Conservation (phyloP, 2,329 filamentous ascomycete genomes). For the Gliomastix tumulicola region DNA sequence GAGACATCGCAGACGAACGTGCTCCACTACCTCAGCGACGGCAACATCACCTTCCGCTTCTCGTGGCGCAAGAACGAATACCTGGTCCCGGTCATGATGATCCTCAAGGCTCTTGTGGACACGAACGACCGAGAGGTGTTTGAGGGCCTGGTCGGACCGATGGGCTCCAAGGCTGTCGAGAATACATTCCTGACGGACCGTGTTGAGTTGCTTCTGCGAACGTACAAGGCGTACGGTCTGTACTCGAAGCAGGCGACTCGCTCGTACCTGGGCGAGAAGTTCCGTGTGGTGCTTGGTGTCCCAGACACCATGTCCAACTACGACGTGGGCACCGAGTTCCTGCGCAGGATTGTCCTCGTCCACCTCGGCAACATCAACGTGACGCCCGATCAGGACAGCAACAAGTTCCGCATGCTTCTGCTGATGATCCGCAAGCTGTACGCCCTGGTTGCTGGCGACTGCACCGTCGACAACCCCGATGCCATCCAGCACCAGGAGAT, state of each 20-base stretch:
- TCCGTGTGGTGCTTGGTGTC: conserved; percentile 79
- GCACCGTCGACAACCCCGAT: conserved; percentile 91
- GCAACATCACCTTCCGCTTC: conserved; percentile 94
- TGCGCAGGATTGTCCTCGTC: conserved; percentile 83
- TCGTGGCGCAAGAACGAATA: conserved; percentile 98
- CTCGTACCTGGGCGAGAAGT: conserved; percentile 84
- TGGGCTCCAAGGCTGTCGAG: conserved; percentile 67
- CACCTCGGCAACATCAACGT: conserved; percentile 84
- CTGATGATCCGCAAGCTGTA: conserved; percentile 98
- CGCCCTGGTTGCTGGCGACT: conserved; percentile 85
- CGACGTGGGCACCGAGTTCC: conserved; percentile 84
- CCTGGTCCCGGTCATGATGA: conserved; percentile 93
- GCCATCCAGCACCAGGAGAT: conserved; percentile 95
- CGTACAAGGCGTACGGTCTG: conserved; percentile 84
- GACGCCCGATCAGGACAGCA: conserved; percentile 73
- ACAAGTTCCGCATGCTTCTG: conserved; percentile 90
- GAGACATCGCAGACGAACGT: conserved; percentile 98
- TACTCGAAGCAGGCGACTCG: conserved; percentile 78
- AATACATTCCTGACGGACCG: conserved; percentile 95
- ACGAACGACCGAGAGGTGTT: conserved; percentile 97
- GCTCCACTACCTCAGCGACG: conserved; percentile 90
- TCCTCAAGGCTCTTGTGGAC: conserved; percentile 88
- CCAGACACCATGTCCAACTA: conserved; percentile 79
- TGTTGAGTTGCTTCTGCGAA: conserved; percentile 83
- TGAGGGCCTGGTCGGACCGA: conserved; percentile 78